Conservation (phyloP, 2,329 filamentous ascomycete genomes). For the Ambrosiella xylebori region DNA sequence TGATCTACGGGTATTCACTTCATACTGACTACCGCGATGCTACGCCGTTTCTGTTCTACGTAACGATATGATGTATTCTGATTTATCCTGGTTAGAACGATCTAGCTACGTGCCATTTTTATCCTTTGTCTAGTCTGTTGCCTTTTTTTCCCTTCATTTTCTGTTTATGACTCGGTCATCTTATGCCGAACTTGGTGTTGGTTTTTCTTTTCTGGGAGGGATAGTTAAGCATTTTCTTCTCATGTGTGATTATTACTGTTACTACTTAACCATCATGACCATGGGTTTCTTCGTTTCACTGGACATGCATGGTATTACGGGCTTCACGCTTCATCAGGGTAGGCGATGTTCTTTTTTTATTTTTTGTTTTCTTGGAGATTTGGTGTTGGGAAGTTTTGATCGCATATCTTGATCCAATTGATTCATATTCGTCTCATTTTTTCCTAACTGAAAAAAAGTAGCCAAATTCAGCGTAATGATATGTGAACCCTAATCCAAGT, state of each 20-base stretch:
- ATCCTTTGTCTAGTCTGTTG: constrained; percentile 1
- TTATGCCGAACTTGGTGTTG: not conserved
- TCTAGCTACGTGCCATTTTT: not conserved
- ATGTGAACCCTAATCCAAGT: too few relatives aligned
- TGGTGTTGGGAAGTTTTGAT: not conserved
- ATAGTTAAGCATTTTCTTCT: not conserved
- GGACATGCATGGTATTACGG: not conserved
- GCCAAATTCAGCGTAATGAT: too few relatives aligned
- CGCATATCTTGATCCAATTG: not conserved
- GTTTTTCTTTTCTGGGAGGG: not conserved
- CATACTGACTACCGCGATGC: not conserved
- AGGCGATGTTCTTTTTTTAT: not conserved
- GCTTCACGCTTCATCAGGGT: not conserved
- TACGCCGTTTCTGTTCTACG: not conserved
- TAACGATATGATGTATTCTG: not conserved
- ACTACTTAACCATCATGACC: not conserved
- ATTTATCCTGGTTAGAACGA: not conserved
- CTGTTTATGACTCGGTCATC: not conserved
- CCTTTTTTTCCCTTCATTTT: constrained; percentile 1
- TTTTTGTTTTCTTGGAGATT: not conserved
- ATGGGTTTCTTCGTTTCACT: not conserved
- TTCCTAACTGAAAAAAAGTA: not conserved
- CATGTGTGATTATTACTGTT: not conserved
- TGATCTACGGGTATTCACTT: not conserved
- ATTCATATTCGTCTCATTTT: not conserved